Conservation (phyloP, 331 rosid genomes). For the Cydonia oblonga region DNA sequence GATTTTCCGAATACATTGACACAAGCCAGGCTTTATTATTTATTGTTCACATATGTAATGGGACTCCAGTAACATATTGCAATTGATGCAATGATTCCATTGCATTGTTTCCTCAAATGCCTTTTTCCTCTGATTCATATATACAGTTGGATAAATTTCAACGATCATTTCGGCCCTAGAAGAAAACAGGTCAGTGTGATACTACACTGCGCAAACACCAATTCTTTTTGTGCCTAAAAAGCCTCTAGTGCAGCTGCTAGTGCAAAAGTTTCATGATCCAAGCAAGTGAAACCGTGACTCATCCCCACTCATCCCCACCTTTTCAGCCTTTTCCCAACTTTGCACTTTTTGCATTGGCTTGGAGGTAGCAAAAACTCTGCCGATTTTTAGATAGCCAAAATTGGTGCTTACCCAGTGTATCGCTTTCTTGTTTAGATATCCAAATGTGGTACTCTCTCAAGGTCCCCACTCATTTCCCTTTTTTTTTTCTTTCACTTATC, state of each 20-base stretch:
- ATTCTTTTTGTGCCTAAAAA: constrained; percentile 15
- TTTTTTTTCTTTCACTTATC: neutral
- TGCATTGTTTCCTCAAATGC: neutral
- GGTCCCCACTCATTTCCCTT: neutral
- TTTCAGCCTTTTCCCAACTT: neutral
- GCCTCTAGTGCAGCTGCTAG: constrained; percentile 48
- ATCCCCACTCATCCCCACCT: constrained; percentile 50
- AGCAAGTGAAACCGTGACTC: constrained; percentile 22
- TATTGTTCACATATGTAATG: neutral
- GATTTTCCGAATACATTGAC: neutral
- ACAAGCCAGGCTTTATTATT: neutral
- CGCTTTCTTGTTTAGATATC: neutral
- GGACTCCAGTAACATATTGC: neutral
- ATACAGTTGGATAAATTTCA: neutral
- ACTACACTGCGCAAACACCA: neutral
- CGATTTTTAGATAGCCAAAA: neutral
- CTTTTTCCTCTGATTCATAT: neutral
- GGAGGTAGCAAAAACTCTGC: constrained; percentile 26
- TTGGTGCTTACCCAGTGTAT: neutral
- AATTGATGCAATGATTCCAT: neutral
- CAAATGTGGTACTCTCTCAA: neutral
- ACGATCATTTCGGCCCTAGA: neutral
- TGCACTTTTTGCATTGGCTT: constrained; percentile 85
- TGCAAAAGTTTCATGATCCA: constrained; percentile 48
- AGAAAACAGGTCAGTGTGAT: neutral